These are phyloP conservation scores for Babesia ovis DNA, from an alignment of 169 alveolate species.

Conservation along the genomic window DNA sequence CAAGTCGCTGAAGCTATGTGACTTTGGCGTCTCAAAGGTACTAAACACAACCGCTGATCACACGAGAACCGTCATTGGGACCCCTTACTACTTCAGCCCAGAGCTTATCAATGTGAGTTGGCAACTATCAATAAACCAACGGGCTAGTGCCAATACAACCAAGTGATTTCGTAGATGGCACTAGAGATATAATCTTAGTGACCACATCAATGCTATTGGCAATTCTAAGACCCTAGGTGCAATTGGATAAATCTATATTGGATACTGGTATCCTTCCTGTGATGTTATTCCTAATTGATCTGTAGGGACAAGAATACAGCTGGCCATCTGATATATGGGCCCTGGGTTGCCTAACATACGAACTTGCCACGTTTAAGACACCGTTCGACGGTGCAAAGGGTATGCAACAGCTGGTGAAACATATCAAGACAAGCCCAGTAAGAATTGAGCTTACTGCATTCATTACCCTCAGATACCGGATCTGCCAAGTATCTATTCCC, in stretches of 20 bases:
- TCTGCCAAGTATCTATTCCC: constrained; percentile 71
- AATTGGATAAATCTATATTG: too few species aligned
- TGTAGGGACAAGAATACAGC: constrained; percentile 94
- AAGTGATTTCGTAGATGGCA: too few species aligned
- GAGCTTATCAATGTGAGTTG: constrained; percentile 89
- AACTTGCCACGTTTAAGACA: constrained; percentile 78
- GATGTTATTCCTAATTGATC: background rate
- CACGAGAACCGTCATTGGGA: constrained; percentile 97
- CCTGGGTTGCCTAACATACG: constrained; percentile 90
- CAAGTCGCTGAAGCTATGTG: constrained; percentile 88
- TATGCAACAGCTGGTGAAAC: constrained; percentile 75
- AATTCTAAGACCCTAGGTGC: too few species aligned
- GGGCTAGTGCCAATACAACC: too few species aligned
- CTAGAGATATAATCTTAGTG: too few species aligned
- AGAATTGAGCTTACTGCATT: background rate
- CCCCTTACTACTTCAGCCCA: constrained; percentile 99
- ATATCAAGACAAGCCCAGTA: constrained; percentile 78
- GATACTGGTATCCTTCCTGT: too few species aligned
- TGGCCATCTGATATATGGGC: constrained; percentile 99
- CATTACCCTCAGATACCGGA: constrained; percentile 69
- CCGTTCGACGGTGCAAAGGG: constrained; percentile 86
- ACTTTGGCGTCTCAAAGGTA: constrained; percentile 92
- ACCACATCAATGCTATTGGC: too few species aligned
- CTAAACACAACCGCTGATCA: constrained; percentile 90
- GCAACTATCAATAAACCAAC: too few species aligned